Percentiles rank a stretch among this genome's conserved stretches.
Conservation (phyloP, 257 asterid genomes). For the Solanum bulbocastanum region DNA sequence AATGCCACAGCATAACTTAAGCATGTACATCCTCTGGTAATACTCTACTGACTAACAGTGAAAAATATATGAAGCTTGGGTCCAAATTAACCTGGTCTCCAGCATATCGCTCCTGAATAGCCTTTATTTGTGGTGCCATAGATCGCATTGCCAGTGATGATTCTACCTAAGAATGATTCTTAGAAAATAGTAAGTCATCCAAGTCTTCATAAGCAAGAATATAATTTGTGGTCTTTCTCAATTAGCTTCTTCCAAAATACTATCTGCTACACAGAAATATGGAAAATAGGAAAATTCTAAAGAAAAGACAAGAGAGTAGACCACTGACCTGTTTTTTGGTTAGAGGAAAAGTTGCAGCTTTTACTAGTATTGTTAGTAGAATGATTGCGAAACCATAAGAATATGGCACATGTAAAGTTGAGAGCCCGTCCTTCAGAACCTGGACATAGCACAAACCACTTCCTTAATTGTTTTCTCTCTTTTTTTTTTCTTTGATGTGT, state of each 20-base stretch:
- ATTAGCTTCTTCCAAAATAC: neutral
- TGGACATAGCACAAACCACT: conserved; percentile 22
- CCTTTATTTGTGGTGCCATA: conserved; percentile 93
- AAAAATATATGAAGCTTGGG: conserved; percentile 1
- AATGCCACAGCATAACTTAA: neutral
- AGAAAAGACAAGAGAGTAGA: neutral
- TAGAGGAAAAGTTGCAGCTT: conserved; percentile 90
- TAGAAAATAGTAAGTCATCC: neutral
- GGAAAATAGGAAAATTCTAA: neutral
- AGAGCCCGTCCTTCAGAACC: conserved; percentile 92
- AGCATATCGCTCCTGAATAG: conserved; percentile 91
- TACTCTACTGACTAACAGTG: conserved; percentile 2
- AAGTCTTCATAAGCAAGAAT: neutral
- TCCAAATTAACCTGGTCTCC: conserved; percentile 73
- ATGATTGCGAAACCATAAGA: conserved; percentile 96
- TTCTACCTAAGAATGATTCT: conserved; percentile 50
- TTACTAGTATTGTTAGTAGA: conserved; percentile 76
- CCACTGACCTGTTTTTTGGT: conserved; percentile 80
- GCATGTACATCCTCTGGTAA: neutral
- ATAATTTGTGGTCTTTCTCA: neutral
- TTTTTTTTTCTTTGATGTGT: neutral
- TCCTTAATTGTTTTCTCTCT: neutral
- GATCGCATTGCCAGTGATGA: conserved; percentile 97
- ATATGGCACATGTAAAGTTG: conserved; percentile 80
- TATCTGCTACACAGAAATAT: neutral